A percentile compares a stretch with the other conserved stretches of the same genome.
Conservation (phyloP, 1,284 basidiomycete genomes). For the Rhodotorula sp. region DNA sequence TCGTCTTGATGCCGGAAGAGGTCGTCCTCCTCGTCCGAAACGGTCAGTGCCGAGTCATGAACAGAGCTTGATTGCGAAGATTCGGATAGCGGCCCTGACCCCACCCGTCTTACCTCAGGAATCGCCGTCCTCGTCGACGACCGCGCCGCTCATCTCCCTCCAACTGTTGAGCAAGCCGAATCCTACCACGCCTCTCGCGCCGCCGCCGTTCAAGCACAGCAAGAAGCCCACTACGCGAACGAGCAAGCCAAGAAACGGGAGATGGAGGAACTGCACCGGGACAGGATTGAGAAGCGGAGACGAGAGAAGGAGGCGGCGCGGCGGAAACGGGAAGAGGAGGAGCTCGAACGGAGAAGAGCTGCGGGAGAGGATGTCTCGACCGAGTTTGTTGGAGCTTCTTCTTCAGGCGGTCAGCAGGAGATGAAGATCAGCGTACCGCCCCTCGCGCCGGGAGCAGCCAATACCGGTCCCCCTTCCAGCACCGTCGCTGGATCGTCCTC, state of each 20-base stretch:
- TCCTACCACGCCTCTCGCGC: slow-evolving; percentile 46
- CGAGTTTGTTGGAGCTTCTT: neutral
- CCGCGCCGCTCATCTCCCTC: slow-evolving; percentile 60
- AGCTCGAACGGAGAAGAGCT: slow-evolving; percentile 35
- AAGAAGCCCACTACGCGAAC: slow-evolving; percentile 56
- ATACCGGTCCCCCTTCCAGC: slow-evolving; percentile 9
- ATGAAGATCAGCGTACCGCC: slow-evolving; percentile 46
- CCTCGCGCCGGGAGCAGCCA: slow-evolving; percentile 16
- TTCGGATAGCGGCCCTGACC: neutral
- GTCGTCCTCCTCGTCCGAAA: slow-evolving; percentile 79
- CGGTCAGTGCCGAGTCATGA: slow-evolving; percentile 54
- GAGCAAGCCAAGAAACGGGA: slow-evolving; percentile 48
- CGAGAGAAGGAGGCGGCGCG: slow-evolving; percentile 48
- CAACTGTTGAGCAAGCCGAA: slow-evolving; percentile 52
- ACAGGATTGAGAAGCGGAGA: slow-evolving; percentile 58
- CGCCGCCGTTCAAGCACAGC: slow-evolving; percentile 55
- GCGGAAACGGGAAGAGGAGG: slow-evolving; percentile 51
- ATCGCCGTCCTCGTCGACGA: slow-evolving; percentile 77
- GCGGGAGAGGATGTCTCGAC: slow-evolving; percentile 49
- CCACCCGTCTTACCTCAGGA: slow-evolving; percentile 53
- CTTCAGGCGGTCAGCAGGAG: slow-evolving; percentile 31
- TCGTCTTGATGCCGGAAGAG: slow-evolving; percentile 87
- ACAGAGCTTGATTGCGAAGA: neutral
- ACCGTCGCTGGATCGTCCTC: neutral
- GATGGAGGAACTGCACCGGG: slow-evolving; percentile 50